Conservation (phyloP, 768 basidiomycete species). For the Gyrodon lividus region DNA sequence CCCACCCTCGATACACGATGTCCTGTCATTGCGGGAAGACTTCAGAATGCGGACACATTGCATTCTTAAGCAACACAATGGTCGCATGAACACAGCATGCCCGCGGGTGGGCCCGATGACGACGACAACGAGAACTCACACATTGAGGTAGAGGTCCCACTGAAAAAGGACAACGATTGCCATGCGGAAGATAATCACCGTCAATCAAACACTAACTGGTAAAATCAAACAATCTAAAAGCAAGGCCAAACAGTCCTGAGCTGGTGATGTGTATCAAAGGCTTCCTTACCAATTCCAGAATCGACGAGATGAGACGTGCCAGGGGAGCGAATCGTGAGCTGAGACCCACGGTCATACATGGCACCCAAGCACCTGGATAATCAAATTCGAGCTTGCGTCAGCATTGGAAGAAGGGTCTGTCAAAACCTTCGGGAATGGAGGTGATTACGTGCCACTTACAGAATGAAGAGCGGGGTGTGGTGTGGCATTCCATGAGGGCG, state of each 20-base stretch:
- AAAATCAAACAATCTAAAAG: background rate
- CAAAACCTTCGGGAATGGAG: background rate
- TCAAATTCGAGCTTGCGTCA: constrained; percentile 14
- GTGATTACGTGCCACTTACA: background rate
- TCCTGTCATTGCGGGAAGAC: constrained; percentile 4
- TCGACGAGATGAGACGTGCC: background rate
- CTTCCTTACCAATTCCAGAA: constrained; percentile 4
- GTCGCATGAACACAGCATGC: background rate
- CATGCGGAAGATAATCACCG: constrained; percentile 27
- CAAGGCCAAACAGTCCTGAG: background rate
- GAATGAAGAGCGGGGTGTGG: too few relatives aligned
- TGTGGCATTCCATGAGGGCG: constrained; percentile 10
- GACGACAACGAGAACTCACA: constrained; percentile 9
- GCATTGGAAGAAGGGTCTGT: background rate
- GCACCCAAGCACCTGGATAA: constrained; percentile 8
- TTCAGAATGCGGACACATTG: constrained; percentile 1
- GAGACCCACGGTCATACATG: constrained; percentile 18
- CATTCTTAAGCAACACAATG: constrained; percentile 8
- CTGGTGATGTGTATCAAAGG: constrained; percentile 1
- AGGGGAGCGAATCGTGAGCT: background rate
- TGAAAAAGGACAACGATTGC: background rate
- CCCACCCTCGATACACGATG: background rate
- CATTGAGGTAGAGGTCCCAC: too few relatives aligned
- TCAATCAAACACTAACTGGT: constrained; percentile 4
- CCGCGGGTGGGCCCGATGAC: constrained; percentile 3